A percentile compares a stretch with the other conserved stretches of the same genome.
These are phyloP conservation scores for Colletotrichum filicis DNA, from an alignment of 2,329 filamentous ascomycete species.

Conservation along the genomic window DNA sequence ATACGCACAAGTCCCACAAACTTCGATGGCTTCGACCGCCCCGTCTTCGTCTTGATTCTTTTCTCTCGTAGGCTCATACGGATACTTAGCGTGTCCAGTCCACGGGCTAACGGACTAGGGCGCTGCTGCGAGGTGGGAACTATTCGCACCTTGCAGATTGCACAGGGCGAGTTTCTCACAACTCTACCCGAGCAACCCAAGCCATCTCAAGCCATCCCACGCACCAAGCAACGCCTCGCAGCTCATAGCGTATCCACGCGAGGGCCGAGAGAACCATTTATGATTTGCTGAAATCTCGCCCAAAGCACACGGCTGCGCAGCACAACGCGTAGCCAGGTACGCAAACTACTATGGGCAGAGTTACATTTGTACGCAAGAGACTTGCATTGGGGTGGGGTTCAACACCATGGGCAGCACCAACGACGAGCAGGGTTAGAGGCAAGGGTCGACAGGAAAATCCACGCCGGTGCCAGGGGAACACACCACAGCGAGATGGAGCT, in stretches of 20 bases:
- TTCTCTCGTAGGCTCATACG: background rate
- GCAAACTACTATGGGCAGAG: background rate
- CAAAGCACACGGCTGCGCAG: background rate
- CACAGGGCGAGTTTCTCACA: background rate
- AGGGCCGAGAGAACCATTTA: background rate
- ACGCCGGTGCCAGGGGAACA: slow-evolving; percentile 33
- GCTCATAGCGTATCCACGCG: background rate
- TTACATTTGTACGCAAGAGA: background rate
- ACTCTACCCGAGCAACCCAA: slow-evolving; percentile 6
- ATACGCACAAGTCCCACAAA: background rate
- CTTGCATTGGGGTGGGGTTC: background rate
- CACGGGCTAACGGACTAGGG: background rate
- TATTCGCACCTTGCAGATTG: slow-evolving; percentile 2
- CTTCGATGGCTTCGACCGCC: background rate
- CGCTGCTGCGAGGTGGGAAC: slow-evolving; percentile 1
- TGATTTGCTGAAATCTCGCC: background rate
- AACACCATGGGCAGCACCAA: slow-evolving; percentile 8
- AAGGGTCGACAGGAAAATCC: slow-evolving; percentile 24
- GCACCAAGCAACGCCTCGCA: background rate
- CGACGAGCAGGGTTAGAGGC: slow-evolving; percentile 25
- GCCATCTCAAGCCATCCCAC: background rate
- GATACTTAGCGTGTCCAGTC: background rate
- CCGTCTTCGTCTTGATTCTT: background rate
- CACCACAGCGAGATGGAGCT: slow-evolving; percentile 28
- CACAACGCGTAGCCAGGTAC: slow-evolving; percentile 6